Evolutionary conservation across 139 green algal genomes (phyloP).

Genomic region (Micractinium sp.): DNA sequence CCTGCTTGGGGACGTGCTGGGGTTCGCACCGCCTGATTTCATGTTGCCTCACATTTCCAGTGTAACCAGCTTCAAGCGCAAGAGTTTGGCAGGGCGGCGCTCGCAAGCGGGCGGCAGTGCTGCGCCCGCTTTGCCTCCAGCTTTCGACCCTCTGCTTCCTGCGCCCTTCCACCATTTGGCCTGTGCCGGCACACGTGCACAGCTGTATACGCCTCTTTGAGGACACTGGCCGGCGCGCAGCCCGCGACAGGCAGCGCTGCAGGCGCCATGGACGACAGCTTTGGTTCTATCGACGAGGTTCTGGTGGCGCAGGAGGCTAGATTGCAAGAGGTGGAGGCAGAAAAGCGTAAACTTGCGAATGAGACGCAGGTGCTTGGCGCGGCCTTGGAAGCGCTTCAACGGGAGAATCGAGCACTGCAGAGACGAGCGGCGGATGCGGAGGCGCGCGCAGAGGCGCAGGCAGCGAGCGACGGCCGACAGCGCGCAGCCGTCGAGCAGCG

Average conservation of each 20-base stretch:
- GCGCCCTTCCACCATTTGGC: too few relatives aligned
- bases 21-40: neutral
- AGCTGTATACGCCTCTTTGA: too few relatives aligned
- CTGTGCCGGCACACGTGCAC: too few relatives aligned
- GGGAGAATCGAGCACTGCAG: neutral
- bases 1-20: neutral
- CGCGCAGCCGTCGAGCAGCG: neutral
- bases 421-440: neutral
- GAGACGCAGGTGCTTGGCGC: neutral
- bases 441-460: neutral
- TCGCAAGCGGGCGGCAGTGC: too few relatives aligned
- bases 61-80: neutral
- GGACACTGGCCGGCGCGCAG: too few relatives aligned
- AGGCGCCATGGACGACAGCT: constrained; percentile 1
- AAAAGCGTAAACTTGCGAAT: neutral
- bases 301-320: neutral
- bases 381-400: neutral
- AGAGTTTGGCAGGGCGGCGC: neutral
- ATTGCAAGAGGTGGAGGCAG: neutral
- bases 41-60: neutral
- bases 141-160: too few relatives aligned
- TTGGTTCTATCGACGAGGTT: neutral
- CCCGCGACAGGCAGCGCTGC: too few relatives aligned
- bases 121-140: too few relatives aligned
- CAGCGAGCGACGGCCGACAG: neutral